Conservation (phyloP, 768 basidiomycete genomes). For the Serendipita sp. region DNA sequence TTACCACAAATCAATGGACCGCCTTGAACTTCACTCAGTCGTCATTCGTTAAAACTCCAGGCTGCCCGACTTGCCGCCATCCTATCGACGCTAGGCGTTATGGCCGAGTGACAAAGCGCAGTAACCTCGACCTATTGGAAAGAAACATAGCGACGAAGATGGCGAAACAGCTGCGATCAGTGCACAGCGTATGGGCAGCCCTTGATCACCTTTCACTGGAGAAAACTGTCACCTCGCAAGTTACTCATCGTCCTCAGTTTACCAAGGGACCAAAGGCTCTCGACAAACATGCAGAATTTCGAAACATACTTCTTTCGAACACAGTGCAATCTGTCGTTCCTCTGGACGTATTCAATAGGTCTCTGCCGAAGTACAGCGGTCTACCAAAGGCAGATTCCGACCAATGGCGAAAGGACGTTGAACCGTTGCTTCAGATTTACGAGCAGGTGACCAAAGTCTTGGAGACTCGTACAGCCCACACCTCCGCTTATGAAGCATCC, state of each 20-base stretch:
- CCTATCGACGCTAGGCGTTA: slow-evolving; percentile 44
- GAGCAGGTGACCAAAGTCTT: slow-evolving; percentile 25
- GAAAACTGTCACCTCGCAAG: slow-evolving; percentile 8
- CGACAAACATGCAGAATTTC: not conserved
- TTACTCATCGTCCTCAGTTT: not conserved
- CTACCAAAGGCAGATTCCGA: slow-evolving; percentile 13
- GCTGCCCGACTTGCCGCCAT: slow-evolving; percentile 46
- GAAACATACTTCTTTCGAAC: not conserved
- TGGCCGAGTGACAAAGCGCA: slow-evolving; percentile 43
- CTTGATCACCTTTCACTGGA: slow-evolving; percentile 18
- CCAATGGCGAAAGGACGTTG: slow-evolving; percentile 27
- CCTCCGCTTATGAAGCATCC: slow-evolving; percentile 44
- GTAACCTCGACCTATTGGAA: slow-evolving; percentile 48
- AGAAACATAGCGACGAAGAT: slow-evolving; percentile 40
- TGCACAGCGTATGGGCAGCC: slow-evolving; percentile 18
- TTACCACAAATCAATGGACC: slow-evolving; percentile 25
- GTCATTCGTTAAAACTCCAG: slow-evolving; percentile 28
- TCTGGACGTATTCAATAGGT: slow-evolving; percentile 14
- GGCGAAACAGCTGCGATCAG: slow-evolving; percentile 26
- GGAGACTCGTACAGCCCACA: slow-evolving; percentile 36
- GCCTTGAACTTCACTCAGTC: slow-evolving; percentile 9
- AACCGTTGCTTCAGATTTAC: slow-evolving; percentile 26
- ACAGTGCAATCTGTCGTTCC: not conserved
- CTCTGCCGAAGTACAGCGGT: no score
- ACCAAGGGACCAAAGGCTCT: not conserved